Base-by-base conservation (phyloP, 2,329 filamentous ascomycete species). In the Ophiostoma sp. region DNA sequence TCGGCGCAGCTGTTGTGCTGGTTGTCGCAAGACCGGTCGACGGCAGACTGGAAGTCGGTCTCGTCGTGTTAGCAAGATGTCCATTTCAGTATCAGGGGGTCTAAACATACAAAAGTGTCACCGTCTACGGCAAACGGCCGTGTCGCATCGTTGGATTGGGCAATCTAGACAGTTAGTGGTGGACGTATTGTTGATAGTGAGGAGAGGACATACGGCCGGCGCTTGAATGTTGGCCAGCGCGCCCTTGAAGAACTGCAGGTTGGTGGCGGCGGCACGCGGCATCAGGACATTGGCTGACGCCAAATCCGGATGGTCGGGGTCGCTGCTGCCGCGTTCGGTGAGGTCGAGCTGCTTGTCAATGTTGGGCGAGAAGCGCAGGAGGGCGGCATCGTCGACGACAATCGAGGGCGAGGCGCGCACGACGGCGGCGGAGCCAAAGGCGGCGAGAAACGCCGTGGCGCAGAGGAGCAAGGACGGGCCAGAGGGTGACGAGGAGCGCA, bases 1-100 rank as follows among this genome's bases (percentile, higher is more conserved):
- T 83, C 75, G n/a, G 83, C 82, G 74, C 86, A 87, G 22, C 77
- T 78, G 75, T 87, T 86, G 78, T 85, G 83, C 78, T 87, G 85
- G 76, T 84, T 83, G 76, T 85, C 84, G 79, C 86, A 87, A 1
- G 84, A 81, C 28, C 84, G 80, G 71, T 82, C 80, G 6, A 82
- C 81, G 0, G 85, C 85, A 11, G 81, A 79, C 31, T 77, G 42
- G 76, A 83, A 87, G 77, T 85, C 82, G 72, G 79, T 77, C 84
- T 86, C 64, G 17, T 3, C 1, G 6, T 7, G 33, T 63, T 70
- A 64, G 69, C 6, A 2, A 50, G 28, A 3, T 1, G 6, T 48
- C 15, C 42, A 48, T 48, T 19, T 19, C 2, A 19, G 12, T 1
- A 12, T 42, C 9, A 12, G 3, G 15, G 15, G 15, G 42, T 12